A percentile compares a stretch with the other conserved stretches of the same genome.
phyloP scores from a whole-genome alignment of 257 asterid species.

The Solanum chiquidenum region DNA sequence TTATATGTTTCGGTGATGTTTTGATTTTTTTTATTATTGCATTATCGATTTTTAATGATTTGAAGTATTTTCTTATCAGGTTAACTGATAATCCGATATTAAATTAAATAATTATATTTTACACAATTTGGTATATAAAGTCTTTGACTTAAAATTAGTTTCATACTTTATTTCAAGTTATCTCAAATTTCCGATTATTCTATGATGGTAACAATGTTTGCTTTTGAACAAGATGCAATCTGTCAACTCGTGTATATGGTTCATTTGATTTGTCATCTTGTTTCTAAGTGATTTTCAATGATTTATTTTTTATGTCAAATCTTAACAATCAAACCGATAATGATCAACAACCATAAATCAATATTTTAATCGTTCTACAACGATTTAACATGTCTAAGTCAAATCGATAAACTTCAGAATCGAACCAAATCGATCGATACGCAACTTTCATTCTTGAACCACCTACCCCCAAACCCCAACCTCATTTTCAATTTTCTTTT shows the following conservation, averaged over 20 bases:
- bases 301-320: too few relatives aligned
- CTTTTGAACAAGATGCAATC: background rate
- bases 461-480: background rate
- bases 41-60: background rate
- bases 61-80: background rate
- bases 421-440: background rate
- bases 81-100: too few relatives aligned
- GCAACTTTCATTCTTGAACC: background rate
- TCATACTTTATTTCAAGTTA: background rate
- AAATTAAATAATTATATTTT: too few relatives aligned
- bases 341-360: too few relatives aligned
- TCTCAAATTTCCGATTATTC: too few relatives aligned
- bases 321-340: too few relatives aligned
- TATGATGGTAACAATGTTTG: too few relatives aligned
- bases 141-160: too few relatives aligned
- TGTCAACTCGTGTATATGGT: background rate
- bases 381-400: accelerated
- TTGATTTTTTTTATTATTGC: too few relatives aligned
- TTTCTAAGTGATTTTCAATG: background rate
- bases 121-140: background rate
- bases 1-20: too few relatives aligned
- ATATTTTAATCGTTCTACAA: too few relatives aligned
- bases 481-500: background rate
- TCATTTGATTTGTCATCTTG: background rate
- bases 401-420: background rate